Base-by-base conservation (phyloP, 176 grass and related monocot genomes). In the Miscanthus lutarioriparius region DNA sequence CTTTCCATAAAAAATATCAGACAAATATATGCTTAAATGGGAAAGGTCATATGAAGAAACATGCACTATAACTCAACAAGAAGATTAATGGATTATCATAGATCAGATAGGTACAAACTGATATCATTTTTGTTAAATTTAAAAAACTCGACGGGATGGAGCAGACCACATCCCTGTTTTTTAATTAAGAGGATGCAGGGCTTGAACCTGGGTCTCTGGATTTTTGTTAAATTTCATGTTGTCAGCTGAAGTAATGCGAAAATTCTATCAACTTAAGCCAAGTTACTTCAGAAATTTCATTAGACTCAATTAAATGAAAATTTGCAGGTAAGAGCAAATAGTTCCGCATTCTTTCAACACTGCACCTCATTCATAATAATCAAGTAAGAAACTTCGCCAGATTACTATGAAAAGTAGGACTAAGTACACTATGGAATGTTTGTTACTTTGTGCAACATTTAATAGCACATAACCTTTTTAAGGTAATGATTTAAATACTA, bases 321-420 rank as follows among this genome's bases (percentile, higher is more conserved):
- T 37, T 19, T 26, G 14, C 14, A 84, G 6, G 71, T 37, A 43
- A 79, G 44, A 59, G n/a, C 7, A 84, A 67, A 73, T 36, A 76
- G 37, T 66, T 83, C 39, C 20, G 1, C 40, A 66, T 66, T 64
- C 11, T 58, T 56, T 78, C 16, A 43, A 64, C 8, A 84, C 9
- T 71, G 10, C 47, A 10, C 26, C 41, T 33, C 39, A 71, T 78
- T 16, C 13, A 81, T 22, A 85, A 81, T 22, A 83, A 75, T 22
- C 48, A 76, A 84, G 9, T 48, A 80, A 79, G 1, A 72, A 74
- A 49, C 4, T 41, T 48, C 10, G 6, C 16, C 22, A 67, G 0
- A 47, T 76, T 76, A 13, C 75, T 75, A 76, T 37, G 68, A 62
- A 87, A 56, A 7, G 78, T 74, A 33, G 74, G 51, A 36, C 32